These are phyloP conservation scores for Crithidia expoeki DNA, from an alignment of 208 protist genomes.

Conservation along the genomic window DNA sequence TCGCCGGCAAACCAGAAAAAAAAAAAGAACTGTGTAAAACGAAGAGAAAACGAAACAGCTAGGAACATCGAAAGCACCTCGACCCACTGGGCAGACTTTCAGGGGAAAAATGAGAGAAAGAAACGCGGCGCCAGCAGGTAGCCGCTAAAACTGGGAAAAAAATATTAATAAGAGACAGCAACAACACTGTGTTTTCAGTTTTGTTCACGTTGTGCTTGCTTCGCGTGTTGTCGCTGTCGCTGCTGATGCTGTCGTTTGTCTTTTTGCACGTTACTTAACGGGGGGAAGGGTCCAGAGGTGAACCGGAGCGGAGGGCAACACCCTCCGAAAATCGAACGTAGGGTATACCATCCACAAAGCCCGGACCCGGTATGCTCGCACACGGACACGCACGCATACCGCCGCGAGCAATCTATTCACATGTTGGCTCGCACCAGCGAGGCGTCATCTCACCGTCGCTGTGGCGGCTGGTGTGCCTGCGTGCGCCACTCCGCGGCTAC, in stretches of 20 bases:
- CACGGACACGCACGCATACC: too few species aligned
- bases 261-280: too few species aligned
- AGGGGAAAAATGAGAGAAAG: background rate
- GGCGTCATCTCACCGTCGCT: background rate
- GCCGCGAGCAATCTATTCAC: constrained; percentile 1
- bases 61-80: background rate
- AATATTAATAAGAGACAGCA: background rate
- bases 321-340: too few species aligned
- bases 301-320: too few species aligned
- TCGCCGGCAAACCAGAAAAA: background rate
- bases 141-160: background rate
- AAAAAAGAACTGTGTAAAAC: background rate
- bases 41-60: too few species aligned
- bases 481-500: background rate
- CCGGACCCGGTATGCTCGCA: background rate
- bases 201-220: background rate
- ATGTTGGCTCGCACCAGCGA: constrained; percentile 6
- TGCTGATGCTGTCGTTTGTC: too few species aligned
- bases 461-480: too few species aligned
- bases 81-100: background rate
- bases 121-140: background rate
- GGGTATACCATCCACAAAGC: background rate
- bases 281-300: too few species aligned
- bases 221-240: background rate
- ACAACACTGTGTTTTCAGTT: background rate